Evolutionary conservation across 1,139 yeast species (phyloP), one percentile per base, ranked within the genome.

Genomic region (Wickerhamomyces sp.): DNA sequence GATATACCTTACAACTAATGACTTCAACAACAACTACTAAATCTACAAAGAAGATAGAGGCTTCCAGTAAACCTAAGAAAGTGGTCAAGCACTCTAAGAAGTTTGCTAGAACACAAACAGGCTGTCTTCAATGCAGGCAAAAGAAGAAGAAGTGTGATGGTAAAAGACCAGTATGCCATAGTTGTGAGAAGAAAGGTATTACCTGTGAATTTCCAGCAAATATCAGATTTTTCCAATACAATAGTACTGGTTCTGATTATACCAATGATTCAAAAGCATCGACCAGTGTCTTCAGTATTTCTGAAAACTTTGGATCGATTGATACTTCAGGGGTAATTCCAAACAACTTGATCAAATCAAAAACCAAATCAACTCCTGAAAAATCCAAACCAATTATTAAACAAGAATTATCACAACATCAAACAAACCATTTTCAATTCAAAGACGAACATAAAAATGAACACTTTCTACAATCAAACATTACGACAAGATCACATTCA

Each of bases 101-200:
- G 33, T 51, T 51, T 30, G 46, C 40, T 7, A 49, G 55, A 40
- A 46, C 53, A 7, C 54, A 51, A 31, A 45, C 45, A 4, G 55
- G 55, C 3, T 51, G 55, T 36, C 34, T 51, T 6, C 51, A 49
- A 28, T 51, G 55, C 26, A 45, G 55, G 19, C 51, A 49, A n/a
- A 51, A 51, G 43, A 51, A 51, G 49, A 51, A 51, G 45, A 51
- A 70, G 45, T 74, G 80, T 59, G 79, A 74, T 46, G 66, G 75
- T 37, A 52, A 49, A 20, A 59, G 71, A 42, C 80, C 80, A 2
- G 47, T 58, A 16, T 74, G 80, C 49, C 68, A 73, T 1, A 60
- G 76, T 17, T 74, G 80, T 51, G 45, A 47, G 6, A 63, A 62
- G 39, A 67, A 43, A 33, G 51, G 50, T 1, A 24, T 44, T 1